Evolutionary conservation across 106 monocot species (phyloP).

Genomic region (Chionographis japonica): DNA sequence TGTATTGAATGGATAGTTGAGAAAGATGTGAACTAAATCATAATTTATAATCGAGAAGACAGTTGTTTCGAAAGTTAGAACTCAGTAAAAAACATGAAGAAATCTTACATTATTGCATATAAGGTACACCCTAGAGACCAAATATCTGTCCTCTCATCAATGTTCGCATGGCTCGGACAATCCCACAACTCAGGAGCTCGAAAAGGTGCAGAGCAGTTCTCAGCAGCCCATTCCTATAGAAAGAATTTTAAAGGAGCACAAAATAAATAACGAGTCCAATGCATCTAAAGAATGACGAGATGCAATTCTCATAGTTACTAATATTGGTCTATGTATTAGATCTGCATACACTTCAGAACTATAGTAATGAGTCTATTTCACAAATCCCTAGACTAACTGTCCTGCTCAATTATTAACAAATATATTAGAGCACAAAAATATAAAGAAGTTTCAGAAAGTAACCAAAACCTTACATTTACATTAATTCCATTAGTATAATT

Average conservation of each 20-base stretch:
- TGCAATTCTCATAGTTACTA: background rate
- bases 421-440: no score
- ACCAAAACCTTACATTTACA: no score
- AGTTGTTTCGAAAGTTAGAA: background rate
- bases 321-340: background rate
- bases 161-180: conserved; percentile 58
- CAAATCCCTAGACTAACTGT: no score
- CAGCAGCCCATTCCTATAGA: conserved; percentile 62
- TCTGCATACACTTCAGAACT: background rate
- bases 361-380: no score
- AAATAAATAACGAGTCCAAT: background rate
- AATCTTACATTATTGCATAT: conserved; percentile 92
- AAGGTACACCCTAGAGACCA: conserved; percentile 96
- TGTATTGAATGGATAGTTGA: no score
- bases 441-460: no score
- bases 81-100: background rate
- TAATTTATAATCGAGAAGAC: background rate
- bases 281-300: background rate
- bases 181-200: conserved; percentile 70
- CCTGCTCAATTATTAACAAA: no score
- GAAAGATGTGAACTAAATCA: no score
- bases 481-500: no score
- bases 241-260: background rate
- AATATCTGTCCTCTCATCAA: conserved; percentile 95
- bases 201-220: conserved; percentile 65